Evolutionary conservation across 2,329 filamentous ascomycete genomes (phyloP), one percentile per base, ranked within the genome.

Genomic region (Talaromyces sp.): DNA sequence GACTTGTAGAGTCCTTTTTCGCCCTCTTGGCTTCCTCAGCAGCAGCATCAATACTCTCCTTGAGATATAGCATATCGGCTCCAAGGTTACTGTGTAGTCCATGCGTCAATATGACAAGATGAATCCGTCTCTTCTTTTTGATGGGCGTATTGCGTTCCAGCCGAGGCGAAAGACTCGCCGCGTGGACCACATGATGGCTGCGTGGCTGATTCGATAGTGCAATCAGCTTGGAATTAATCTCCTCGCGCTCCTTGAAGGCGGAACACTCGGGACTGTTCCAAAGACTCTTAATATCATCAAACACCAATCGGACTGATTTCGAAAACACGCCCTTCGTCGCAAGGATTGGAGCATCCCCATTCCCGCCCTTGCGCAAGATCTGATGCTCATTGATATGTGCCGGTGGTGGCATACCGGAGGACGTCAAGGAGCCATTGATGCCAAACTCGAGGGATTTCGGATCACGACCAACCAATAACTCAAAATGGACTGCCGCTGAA

Each of bases 1-100:
- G 22, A 25, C 22, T 11, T 38, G 22, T 56, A 81, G 82, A 70
- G 83, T 86, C 83, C 74, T 84, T 89, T 43, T 88, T 87, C 76
- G 91, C 89, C 59, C 87, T 80, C 70, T 89, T 89, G 31, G 91
- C 90, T 74, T 94, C 88, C 71, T 83, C 89, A 3, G 89, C 90
- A 2, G 91, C 89, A 31, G 88, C 88, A 79, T 99, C 95, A 68
- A 99, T 98, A 77, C 92, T 96, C 78, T 99, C 95, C 75, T 99
- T 99, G 76, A 99, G 80, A 75, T 91, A 99, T 22, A 99, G 83
- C 95, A 99, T 97, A 76, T 99, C 95, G 25, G 93, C 91, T 5
- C 95, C 92, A 13, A 97, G 84, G 76, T 99, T 99, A 78, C 94
- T 97, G 77, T 99, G 95, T 68, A 99, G 78, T 0, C 95, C 95